Evolutionary conservation across 192 early-diverging fungal species (phyloP), one percentile per base, ranked within the genome.

Genomic region (Funneliformis geosporum): DNA sequence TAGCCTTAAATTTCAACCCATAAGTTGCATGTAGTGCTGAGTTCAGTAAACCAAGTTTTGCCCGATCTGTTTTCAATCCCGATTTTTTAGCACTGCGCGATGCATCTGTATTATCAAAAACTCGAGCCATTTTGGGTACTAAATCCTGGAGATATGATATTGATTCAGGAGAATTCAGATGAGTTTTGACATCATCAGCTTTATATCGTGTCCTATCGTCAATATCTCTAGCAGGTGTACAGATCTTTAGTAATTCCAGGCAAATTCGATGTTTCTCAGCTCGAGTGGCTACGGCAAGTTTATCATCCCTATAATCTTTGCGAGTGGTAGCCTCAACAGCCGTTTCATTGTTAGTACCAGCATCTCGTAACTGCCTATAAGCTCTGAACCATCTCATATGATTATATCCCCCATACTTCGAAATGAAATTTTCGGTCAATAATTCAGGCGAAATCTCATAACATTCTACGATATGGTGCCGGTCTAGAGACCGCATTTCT

Each of bases 21-120:
- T 33, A 33, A 33, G 2, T 33, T 33, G 33, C 33, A 33, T 33
- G 2, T 2, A 33, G 33, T 33, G 33, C 33, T 33, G 33, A 33
- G 2, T 33, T 73, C 23, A 73, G 23, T 73, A 73, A 73, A 73
- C 71, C 43, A 73, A 73, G 71, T 73, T 73, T 73, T 43, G 71
- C 71, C 23, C 47, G 42, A 73, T 73, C 42, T 33, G 33, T 33
- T 33, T 33, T 33, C n/a, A 33, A 33, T 33, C 33, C 33, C 2
- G 2, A 33, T 33, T 33, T 33, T 33, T 33, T 33, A 33, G 33
- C 33, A 2, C 33, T 33, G 2, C 33, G 33, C 2, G 33, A 33
- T 33, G 33, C 33, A 33, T 33, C 33, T 33, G 33, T 33, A 33
- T 33, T 33, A 33, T 33, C 33, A 46, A 73, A 73, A 23, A 73